Base-by-base conservation (phyloP, 805 yeast genomes). In the Candida sakaeoensis region DNA sequence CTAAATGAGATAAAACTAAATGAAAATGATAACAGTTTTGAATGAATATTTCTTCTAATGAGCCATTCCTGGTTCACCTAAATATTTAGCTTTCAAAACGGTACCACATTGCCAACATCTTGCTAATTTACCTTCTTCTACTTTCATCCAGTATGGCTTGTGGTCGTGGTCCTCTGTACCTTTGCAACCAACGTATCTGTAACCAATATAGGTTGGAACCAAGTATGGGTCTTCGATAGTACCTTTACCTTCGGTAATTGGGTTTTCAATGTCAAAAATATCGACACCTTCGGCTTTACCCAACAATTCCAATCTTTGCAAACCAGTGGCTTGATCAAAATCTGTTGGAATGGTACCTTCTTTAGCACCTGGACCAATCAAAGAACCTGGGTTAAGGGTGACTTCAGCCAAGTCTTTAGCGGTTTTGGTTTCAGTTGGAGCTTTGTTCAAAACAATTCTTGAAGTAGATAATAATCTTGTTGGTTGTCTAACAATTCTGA, bases 31-130 rank as follows among this genome's bases (percentile, higher is more conserved):
- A 26, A 14, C 29, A 16, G 12, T 12, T 5, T 25, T 17, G 9
- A 19, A 21, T 4, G 4, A 17, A 7, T 14, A 18, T 21, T n/a
- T n/a, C 16, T 5, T 26, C 14, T 74, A 77, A 63, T 78, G 81
- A 61, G 72, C 75, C 60, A 77, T 81, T 56, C 68, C 77, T 52
- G 82, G 84, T 52, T 80, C 84, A 68, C 96, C 97, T 57, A 90
- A 76, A 71, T 82, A 83, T 70, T 89, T 85, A 56, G 90, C 70
- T 59, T 85, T 80, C 77, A 85, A 91, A 52, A 89, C 95, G 54
- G 90, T 83, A 68, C 99, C 99, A 68, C 98, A 91, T 69, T 93
- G 96, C 96, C 96, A 87, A 74, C 97, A 93, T 81, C 99, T 88
- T 53, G 85, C 85, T 46, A 84, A 84, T 68, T 86, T 74, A 36